Conservation (phyloP, 2,329 filamentous ascomycete species). For the Cladosporium sp. region DNA sequence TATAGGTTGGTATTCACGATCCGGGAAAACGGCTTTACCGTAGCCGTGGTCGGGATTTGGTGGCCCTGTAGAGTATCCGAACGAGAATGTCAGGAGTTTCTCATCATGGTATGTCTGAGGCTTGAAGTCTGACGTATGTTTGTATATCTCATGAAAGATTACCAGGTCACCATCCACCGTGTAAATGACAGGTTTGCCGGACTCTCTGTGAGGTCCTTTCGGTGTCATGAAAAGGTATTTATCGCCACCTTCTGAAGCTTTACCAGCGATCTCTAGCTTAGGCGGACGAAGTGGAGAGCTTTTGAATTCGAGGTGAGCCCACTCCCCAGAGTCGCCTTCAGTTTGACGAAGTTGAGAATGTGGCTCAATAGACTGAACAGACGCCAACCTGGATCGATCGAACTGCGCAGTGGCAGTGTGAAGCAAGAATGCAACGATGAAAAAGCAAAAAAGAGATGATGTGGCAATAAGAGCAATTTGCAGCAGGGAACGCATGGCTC, state of each 20-base stretch:
- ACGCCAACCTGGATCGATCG: neutral
- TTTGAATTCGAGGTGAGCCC: conserved; percentile 3
- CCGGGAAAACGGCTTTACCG: conserved; percentile 20
- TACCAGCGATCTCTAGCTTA: neutral
- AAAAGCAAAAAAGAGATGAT: neutral
- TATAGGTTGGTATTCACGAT: conserved; percentile 18
- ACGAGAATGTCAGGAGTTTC: conserved; percentile 20
- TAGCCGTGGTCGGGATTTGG: conserved; percentile 22
- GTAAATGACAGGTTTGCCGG: conserved; percentile 16
- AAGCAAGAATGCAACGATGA: neutral
- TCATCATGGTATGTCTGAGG: conserved; percentile 17
- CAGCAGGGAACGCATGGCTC: neutral
- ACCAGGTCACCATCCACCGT: conserved; percentile 19
- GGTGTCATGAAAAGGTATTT: conserved; percentile 21
- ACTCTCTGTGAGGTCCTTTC: conserved; percentile 12
- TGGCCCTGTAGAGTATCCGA: conserved; percentile 16
- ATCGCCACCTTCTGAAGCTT: neutral
- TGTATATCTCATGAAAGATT: conserved; percentile 12
- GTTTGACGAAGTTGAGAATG: neutral
- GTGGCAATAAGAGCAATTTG: neutral
- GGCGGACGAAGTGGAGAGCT: neutral
- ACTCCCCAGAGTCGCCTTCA: neutral
- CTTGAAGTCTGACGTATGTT: conserved; percentile 18
- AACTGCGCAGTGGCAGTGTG: neutral
- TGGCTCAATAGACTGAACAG: neutral